Evolutionary conservation across 352 stramenopile species (phyloP).

Genomic region (Pseudoperonospora humuli): DNA sequence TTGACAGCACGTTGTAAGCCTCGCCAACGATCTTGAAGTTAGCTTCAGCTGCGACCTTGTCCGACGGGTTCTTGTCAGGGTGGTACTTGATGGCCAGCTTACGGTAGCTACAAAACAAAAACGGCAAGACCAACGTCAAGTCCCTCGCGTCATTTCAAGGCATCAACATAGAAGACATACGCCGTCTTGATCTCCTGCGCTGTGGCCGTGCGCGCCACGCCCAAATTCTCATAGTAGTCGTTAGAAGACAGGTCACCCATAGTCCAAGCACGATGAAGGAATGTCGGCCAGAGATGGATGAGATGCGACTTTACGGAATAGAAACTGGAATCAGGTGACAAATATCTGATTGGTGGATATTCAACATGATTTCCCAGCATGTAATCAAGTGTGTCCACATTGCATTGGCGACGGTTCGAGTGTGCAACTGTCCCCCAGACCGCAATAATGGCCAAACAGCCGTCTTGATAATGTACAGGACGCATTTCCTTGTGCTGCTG

Average conservation of each 20-base stretch:
- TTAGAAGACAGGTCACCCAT: conserved; percentile 51
- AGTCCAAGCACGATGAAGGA: not conserved
- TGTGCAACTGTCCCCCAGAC: too few species aligned
- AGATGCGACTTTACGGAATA: conserved; percentile 16
- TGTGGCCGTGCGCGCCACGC: conserved; percentile 51
- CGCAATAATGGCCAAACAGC: too few species aligned
- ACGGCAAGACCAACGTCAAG: not conserved
- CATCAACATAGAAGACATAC: conserved; percentile 28
- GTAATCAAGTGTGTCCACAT: too few species aligned
- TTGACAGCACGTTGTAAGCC: conserved; percentile 91
- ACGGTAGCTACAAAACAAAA: conserved; percentile 56
- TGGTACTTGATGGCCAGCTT: conserved; percentile 92
- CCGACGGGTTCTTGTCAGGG: conserved; percentile 87
- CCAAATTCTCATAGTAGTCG: conserved; percentile 86
- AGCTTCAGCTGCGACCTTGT: conserved; percentile 77
- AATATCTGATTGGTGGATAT: conserved; percentile 6
- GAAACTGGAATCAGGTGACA: not conserved
- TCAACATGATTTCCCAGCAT: not conserved
- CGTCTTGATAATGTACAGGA: too few species aligned
- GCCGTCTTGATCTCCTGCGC: conserved; percentile 82
- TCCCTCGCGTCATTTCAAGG: not conserved
- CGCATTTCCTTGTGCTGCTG: too few species aligned
- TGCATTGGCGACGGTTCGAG: too few species aligned
- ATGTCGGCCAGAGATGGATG: too few species aligned
- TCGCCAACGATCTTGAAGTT: conserved; percentile 93